phyloP scores from a whole-genome alignment of 2,329 filamentous ascomycete species.

The Trichoderma lentiforme region DNA sequence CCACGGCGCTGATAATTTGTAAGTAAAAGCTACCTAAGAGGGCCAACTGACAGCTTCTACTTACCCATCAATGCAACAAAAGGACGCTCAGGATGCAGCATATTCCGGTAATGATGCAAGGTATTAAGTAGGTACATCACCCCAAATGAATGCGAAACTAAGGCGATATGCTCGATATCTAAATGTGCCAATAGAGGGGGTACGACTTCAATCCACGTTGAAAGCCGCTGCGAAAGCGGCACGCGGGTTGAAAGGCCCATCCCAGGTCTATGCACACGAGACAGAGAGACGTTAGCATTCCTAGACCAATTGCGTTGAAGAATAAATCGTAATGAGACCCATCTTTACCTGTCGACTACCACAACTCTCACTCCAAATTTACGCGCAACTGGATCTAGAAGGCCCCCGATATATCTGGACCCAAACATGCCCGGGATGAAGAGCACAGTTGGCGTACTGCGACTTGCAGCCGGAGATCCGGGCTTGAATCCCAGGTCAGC shows the following conservation, averaged over 20 bases:
- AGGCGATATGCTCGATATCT: neutral
- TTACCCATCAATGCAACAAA: neutral
- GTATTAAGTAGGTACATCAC: neutral
- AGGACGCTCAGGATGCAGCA: neutral
- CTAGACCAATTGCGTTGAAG: neutral
- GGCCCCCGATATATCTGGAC: neutral
- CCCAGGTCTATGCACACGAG: neutral
- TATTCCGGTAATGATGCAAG: neutral
- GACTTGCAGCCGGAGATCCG: neutral
- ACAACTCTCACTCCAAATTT: neutral
- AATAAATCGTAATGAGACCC: no score
- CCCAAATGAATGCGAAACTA: neutral
- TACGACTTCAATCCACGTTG: neutral
- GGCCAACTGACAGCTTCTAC: neutral
- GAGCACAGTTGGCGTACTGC: neutral
- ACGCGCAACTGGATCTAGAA: neutral
- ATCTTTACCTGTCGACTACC: neutral
- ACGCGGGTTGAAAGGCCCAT: neutral
- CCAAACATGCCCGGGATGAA: constrained; percentile 13
- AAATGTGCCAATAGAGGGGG: neutral
- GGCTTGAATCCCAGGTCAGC: neutral
- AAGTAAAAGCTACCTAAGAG: neutral
- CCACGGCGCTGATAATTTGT: neutral
- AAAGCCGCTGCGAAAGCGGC: neutral
- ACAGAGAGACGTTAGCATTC: neutral